Conservation (phyloP, 805 yeast genomes). For the Scheffersomyces stipitis region DNA sequence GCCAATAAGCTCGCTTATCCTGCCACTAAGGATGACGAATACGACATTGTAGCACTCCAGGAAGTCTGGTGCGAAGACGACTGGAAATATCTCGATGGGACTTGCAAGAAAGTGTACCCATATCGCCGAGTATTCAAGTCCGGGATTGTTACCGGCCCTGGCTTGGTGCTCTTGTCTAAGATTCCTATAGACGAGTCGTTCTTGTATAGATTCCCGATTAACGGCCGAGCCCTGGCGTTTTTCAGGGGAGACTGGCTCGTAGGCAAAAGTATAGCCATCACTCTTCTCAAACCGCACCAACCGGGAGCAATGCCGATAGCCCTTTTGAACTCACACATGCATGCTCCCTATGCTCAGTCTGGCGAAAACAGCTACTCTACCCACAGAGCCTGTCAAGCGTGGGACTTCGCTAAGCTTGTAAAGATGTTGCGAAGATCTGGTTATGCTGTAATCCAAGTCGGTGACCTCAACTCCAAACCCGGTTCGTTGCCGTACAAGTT, state of each 20-base stretch:
- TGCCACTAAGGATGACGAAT: conserved; percentile 35
- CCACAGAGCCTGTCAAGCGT: conserved; percentile 92
- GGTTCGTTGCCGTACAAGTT: conserved; percentile 79
- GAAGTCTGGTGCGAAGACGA: conserved; percentile 91
- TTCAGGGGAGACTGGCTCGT: conserved; percentile 97
- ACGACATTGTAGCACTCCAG: conserved; percentile 90
- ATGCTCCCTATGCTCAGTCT: conserved; percentile 81
- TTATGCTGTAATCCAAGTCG: conserved; percentile 83
- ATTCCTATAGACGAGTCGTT: conserved; percentile 80
- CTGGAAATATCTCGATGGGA: conserved; percentile 61
- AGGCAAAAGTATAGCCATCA: conserved; percentile 84
- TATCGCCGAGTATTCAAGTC: conserved; percentile 69
- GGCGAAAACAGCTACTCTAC: conserved; percentile 92
- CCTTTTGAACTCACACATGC: conserved; percentile 89
- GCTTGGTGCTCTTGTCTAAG: conserved; percentile 79
- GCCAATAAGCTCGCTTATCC: conserved; percentile 58
- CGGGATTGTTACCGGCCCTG: conserved; percentile 92
- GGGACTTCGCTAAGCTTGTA: conserved; percentile 82
- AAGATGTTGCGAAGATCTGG: conserved; percentile 67
- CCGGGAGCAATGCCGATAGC: conserved; percentile 61
- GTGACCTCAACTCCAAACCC: conserved; percentile 89
- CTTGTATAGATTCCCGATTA: conserved; percentile 82
- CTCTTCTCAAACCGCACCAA: conserved; percentile 53
- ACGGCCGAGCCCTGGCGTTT: conserved; percentile 92
- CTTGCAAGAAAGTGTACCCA: conserved; percentile 52